These are phyloP conservation scores for Diaporthe sp. DNA, from an alignment of 2,329 filamentous ascomycete species.

Conservation along the genomic window DNA sequence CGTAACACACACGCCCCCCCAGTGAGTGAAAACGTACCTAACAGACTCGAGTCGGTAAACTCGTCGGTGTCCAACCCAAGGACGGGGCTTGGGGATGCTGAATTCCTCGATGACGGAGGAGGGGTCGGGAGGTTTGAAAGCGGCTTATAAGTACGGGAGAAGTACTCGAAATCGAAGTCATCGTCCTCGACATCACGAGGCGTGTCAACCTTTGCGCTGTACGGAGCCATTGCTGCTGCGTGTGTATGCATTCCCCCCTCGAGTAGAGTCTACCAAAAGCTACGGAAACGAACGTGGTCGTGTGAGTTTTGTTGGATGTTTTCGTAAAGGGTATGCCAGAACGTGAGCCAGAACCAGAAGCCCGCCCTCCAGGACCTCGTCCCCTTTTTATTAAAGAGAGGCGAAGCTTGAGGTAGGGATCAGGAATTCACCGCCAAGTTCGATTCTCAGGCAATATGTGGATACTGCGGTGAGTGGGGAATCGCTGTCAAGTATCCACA, in stretches of 20 bases:
- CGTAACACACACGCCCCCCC: constrained; percentile 44
- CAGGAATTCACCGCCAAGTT: constrained; percentile 41
- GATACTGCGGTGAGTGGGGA: constrained; percentile 39
- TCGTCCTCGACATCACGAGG: constrained; percentile 54
- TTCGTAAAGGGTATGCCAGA: background rate
- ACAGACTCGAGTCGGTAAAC: constrained; percentile 55
- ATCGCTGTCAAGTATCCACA: constrained; percentile 37
- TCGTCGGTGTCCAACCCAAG: constrained; percentile 60
- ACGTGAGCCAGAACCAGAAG: constrained; percentile 14
- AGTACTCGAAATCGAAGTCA: constrained; percentile 67
- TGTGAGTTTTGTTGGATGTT: constrained; percentile 21
- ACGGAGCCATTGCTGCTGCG: constrained; percentile 39
- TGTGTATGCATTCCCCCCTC: constrained; percentile 28
- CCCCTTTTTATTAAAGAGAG: constrained; percentile 39
- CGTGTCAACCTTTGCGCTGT: constrained; percentile 35
- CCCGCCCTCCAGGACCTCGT: constrained; percentile 22
- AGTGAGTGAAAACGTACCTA: constrained; percentile 53
- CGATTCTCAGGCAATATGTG: constrained; percentile 42
- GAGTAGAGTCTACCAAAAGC: constrained; percentile 40
- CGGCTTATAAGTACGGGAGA: constrained; percentile 72
- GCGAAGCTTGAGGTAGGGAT: constrained; percentile 36
- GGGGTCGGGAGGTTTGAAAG: constrained; percentile 78
- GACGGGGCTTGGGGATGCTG: constrained; percentile 59
- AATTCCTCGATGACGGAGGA: constrained; percentile 67
- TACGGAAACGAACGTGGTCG: constrained; percentile 40